Evolutionary conservation across 1,139 yeast species (phyloP).

Genomic region (Suhomyces terraborum): DNA sequence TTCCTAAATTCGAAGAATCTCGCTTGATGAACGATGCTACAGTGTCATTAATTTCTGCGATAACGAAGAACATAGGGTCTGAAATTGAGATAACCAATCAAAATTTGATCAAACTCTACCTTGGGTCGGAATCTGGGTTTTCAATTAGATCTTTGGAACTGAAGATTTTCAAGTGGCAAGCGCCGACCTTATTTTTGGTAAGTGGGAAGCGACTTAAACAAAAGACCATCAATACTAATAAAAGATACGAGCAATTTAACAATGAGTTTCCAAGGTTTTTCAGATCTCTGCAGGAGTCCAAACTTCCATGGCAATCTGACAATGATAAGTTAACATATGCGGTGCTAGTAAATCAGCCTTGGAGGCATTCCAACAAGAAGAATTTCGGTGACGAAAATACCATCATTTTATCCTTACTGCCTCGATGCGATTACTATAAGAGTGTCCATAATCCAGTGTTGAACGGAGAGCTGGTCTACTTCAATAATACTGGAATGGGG

Average conservation of each 20-base stretch:
- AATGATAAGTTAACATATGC: slow-evolving; percentile 56
- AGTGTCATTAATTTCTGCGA: slow-evolving; percentile 43
- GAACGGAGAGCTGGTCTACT: slow-evolving; percentile 51
- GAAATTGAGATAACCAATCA: slow-evolving; percentile 29
- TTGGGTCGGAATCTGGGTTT: slow-evolving; percentile 78
- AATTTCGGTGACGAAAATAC: slow-evolving; percentile 67
- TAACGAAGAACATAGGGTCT: slow-evolving; percentile 25
- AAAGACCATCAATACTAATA: slow-evolving; percentile 45
- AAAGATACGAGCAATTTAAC: slow-evolving; percentile 53
- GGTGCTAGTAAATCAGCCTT: slow-evolving; percentile 64
- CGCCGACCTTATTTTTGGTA: slow-evolving; percentile 74
- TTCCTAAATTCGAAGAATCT: slow-evolving; percentile 32
- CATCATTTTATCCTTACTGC: slow-evolving; percentile 62
- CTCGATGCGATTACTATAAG: slow-evolving; percentile 59
- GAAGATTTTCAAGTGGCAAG: slow-evolving; percentile 86
- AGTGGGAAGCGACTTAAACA: slow-evolving; percentile 58
- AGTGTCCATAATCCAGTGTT: slow-evolving; percentile 35
- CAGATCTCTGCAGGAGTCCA: slow-evolving; percentile 32
- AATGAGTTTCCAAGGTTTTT: slow-evolving; percentile 54
- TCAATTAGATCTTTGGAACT: slow-evolving; percentile 85
- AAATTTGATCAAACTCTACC: slow-evolving; percentile 63
- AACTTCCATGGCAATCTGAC: slow-evolving; percentile 37
- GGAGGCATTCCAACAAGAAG: slow-evolving; percentile 73
- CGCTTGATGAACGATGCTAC: slow-evolving; percentile 43
- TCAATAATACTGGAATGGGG: slow-evolving; percentile 73